Base-by-base conservation (phyloP, 2,329 filamentous ascomycete genomes). In the Ceratocystis cacaofunesta region DNA sequence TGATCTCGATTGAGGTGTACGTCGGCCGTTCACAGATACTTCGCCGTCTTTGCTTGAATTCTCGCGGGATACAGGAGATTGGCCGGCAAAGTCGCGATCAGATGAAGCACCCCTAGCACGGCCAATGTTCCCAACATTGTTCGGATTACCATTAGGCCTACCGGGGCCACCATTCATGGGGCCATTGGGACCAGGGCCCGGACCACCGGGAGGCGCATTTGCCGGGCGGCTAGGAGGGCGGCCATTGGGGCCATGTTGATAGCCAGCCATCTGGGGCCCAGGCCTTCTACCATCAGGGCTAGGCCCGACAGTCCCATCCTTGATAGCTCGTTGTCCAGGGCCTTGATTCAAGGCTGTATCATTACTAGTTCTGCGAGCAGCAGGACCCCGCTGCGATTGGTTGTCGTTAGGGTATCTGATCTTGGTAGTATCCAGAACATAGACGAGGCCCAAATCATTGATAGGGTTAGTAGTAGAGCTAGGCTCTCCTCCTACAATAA, bases 351-450 rank as follows among this genome's bases (percentile, higher is more conserved):
- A 73, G 41, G 70, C 69, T 1, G 68, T 67, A 58, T 76, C 75
- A 30, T 76, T 74, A n/a, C 71, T 71, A 66, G 79, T 80, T 4
- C 78, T 78, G 52, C 78, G 75, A 36, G 71, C 70, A 64, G 78
- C 77, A 8, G 74, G 72, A 22, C 72, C 68, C 67, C 76, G 77
- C 68, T 78, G 78, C 44, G 70, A 57, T 10, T 69, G 68, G 25
- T 75, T 74, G 68, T 96, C 92, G 70, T 89, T 92, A 1, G 94
- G 94, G 75, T 99, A 99, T 69, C 94, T 85, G 70, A 99, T 99
- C 76, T 99, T 99, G 61, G 85, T 87, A 7, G 94, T 99, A 74
- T 99, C 94, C 68, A 99, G 79, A 69, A 96, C 83, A 74, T 97
- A 99, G 44, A 90, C 88, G 71, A 95, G 83, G 67, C 89, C 90